A percentile compares a stretch with the other conserved stretches of the same genome.
These are phyloP conservation scores for Hondaea fermentalgiana DNA, from an alignment of 108 stramenopile species.

Conservation along the genomic window DNA sequence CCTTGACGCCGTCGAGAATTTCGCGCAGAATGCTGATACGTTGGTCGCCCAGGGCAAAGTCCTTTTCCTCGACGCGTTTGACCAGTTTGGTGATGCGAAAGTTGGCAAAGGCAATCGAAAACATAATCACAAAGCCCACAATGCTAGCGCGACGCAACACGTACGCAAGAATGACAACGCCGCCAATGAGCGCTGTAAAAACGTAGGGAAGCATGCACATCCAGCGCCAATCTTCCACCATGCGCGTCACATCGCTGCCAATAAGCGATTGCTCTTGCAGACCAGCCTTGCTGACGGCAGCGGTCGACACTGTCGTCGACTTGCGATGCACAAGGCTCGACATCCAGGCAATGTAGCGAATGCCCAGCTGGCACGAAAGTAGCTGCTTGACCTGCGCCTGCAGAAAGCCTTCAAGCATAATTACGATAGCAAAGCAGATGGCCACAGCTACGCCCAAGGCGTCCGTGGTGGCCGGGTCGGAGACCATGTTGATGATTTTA, in stretches of 20 bases:
- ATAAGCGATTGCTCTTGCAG: neutral
- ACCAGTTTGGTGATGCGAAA: neutral
- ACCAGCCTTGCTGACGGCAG: neutral
- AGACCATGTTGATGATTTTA: neutral
- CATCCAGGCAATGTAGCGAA: neutral
- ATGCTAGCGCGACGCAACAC: neutral
- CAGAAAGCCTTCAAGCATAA: neutral
- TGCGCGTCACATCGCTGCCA: neutral
- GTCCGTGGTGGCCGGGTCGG: neutral
- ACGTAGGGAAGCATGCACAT: slow-evolving; percentile 9
- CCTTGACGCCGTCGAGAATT: slow-evolving; percentile 7
- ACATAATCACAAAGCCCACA: neutral
- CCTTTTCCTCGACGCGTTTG: slow-evolving; percentile 10
- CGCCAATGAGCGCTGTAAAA: neutral
- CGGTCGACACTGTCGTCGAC: neutral
- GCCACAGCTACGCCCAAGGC: neutral
- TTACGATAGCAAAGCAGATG: neutral
- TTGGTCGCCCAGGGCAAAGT: neutral
- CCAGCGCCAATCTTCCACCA: slow-evolving; percentile 15
- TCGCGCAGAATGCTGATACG: slow-evolving; percentile 6
- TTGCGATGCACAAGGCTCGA: slow-evolving; percentile 15
- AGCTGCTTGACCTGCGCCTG: slow-evolving; percentile 18
- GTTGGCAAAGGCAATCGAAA: slow-evolving; percentile 2
- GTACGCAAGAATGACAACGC: neutral
- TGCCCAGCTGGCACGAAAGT: neutral